Percentiles rank a stretch among this genome's conserved stretches.
These are phyloP conservation scores for Hsuehochloa calcarea DNA, from an alignment of 176 grass and related monocot species.

Conservation along the genomic window DNA sequence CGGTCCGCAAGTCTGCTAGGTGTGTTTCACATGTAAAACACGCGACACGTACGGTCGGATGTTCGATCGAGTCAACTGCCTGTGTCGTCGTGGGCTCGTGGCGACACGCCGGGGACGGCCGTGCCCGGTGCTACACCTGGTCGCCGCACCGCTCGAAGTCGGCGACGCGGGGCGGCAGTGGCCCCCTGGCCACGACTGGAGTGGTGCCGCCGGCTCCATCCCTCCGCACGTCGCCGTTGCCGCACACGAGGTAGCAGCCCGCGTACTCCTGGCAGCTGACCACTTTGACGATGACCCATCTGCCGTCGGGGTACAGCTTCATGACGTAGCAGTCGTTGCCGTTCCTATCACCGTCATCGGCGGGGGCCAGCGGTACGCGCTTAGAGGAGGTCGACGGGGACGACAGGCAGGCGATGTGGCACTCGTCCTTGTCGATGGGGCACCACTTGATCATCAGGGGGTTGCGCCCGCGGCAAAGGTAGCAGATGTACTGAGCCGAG, in stretches of 20 bases:
- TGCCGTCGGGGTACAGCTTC: conserved; percentile 40
- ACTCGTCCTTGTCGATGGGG: conserved; percentile 15
- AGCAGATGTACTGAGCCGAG: conserved; percentile 35
- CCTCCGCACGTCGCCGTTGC: neutral
- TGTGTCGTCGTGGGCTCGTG: neutral
- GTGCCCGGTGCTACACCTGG: neutral
- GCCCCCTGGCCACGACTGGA: neutral
- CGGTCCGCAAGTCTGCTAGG: too few relatives aligned
- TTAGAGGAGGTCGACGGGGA: neutral
- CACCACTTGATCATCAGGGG: conserved; percentile 31
- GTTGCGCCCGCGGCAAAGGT: conserved; percentile 32
- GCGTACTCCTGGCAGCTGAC: conserved; percentile 23
- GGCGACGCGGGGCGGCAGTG: neutral
- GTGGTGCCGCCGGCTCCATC: neutral
- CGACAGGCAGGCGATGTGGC: conserved; percentile 36
- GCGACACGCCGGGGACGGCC: neutral
- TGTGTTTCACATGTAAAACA: neutral
- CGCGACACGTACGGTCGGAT: neutral
- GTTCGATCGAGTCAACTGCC: neutral
- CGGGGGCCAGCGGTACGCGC: neutral
- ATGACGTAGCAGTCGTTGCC: conserved; percentile 43
- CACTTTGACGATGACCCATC: conserved; percentile 23
- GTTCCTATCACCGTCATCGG: neutral
- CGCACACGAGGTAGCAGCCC: conserved; percentile 41
- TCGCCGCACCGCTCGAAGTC: conserved; percentile 41